Conservation (phyloP, 2,329 filamentous ascomycete genomes). For the Chaetomium sp. region DNA sequence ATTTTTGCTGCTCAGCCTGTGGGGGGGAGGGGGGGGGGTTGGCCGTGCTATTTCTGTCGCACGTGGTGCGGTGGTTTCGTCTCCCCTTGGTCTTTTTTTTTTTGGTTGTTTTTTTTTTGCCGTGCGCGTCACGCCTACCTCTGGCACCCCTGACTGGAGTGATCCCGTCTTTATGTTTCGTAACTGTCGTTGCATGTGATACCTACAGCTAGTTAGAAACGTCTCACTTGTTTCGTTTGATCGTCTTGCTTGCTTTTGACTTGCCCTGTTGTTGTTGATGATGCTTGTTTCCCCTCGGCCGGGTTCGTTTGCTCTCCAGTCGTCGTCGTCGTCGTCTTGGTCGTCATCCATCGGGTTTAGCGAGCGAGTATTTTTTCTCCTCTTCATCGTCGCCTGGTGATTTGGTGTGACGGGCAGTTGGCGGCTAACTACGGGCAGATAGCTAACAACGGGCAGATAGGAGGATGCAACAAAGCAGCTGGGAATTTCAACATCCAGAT, state of each 20-base stretch:
- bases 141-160: slow-evolving; percentile 4
- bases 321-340: background rate
- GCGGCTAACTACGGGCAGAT: background rate
- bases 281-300: background rate
- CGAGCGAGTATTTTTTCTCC: background rate
- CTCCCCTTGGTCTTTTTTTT: background rate
- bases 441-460: too few species aligned
- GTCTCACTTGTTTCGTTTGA: slow-evolving; percentile 15
- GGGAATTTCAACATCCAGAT: too few species aligned
- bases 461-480: too few species aligned
- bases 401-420: background rate
- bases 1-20: background rate
- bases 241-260: background rate
- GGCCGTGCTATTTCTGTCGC: background rate
- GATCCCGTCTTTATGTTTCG: slow-evolving; percentile 16
- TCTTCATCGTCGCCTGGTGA: background rate
- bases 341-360: background rate
- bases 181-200: slow-evolving; percentile 30
- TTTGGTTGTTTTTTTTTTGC: background rate
- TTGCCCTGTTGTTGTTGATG: background rate
- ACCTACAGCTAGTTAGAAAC: slow-evolving; percentile 28
- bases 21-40: background rate
- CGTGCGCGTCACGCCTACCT: background rate
- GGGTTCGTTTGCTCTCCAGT: background rate
- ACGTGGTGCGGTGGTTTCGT: background rate